A percentile compares a stretch with the other conserved stretches of the same genome.
These are phyloP conservation scores for Debaryomyces prosopidis DNA, from an alignment of 805 yeast species.

Conservation along the genomic window DNA sequence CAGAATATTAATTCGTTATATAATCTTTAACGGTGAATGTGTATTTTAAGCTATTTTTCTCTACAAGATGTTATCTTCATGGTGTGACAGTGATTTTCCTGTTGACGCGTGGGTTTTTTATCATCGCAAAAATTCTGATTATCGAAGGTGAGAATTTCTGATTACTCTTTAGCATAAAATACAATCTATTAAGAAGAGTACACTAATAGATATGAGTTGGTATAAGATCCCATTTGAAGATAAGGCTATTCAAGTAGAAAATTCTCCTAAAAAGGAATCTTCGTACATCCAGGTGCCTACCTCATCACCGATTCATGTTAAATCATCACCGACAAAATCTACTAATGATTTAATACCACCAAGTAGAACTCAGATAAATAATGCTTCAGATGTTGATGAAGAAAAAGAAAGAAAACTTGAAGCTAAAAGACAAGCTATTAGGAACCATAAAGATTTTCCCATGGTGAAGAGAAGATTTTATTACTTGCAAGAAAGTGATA, in stretches of 20 bases:
- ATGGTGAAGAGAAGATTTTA: constrained; percentile 35
- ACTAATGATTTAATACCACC: constrained; percentile 9
- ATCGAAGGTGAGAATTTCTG: too few species aligned
- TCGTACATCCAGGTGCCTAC: constrained; percentile 40
- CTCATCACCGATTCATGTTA: constrained; percentile 37
- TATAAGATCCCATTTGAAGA: constrained; percentile 15
- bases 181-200: background rate
- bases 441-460: constrained; percentile 41
- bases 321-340: constrained; percentile 23
- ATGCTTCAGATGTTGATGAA: constrained; percentile 10
- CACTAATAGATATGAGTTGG: constrained; percentile 21
- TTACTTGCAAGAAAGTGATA: constrained; percentile 41
- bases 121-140: background rate
- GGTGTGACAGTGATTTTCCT: background rate
- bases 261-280: constrained; percentile 17
- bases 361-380: constrained; percentile 10
- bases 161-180: too few species aligned
- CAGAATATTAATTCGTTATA: too few species aligned
- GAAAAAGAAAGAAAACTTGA: constrained; percentile 30
- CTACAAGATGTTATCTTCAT: too few species aligned
- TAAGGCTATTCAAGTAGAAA: constrained; percentile 17
- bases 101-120: background rate
- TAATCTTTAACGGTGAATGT: too few species aligned
- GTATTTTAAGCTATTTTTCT: too few species aligned
- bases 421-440: constrained; percentile 34